A percentile compares a stretch with the other conserved stretches of the same genome.
These are phyloP conservation scores for Aspergillus udagawae DNA, from an alignment of 2,329 filamentous ascomycete species.

Conservation along the genomic window DNA sequence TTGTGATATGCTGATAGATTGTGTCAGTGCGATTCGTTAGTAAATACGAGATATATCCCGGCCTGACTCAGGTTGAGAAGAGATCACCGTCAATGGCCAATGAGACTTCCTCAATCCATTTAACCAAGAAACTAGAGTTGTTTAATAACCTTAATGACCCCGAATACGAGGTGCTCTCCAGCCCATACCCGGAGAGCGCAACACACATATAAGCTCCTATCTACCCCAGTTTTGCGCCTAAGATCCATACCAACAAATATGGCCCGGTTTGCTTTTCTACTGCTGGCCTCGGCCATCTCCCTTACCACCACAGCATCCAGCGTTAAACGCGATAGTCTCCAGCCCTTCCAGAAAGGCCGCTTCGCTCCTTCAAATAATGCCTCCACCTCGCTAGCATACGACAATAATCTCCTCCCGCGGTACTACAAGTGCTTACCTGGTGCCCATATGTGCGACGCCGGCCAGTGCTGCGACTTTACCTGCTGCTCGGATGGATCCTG, in stretches of 20 bases:
- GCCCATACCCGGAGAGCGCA: neutral
- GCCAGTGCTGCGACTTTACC: neutral
- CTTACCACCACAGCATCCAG: neutral
- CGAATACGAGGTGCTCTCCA: neutral
- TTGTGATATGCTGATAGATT: no score
- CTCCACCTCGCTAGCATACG: neutral
- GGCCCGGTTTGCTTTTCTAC: neutral
- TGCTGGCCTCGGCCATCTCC: neutral
- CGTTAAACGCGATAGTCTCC: neutral
- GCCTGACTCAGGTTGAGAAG: neutral
- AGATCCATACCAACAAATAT: neutral
- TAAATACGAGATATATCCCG: neutral
- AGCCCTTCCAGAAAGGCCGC: neutral
- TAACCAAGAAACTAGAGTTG: neutral
- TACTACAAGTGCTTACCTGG: neutral
- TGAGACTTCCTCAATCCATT: neutral
- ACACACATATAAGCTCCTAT: neutral
- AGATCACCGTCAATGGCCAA: neutral
- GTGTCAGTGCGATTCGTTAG: neutral
- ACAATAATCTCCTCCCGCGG: neutral
- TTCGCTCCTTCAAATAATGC: neutral
- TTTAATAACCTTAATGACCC: no score
- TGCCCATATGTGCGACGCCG: neutral
- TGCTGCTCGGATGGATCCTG: neutral
- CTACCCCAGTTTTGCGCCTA: neutral